Base-by-base conservation (phyloP, 139 green algal species). In the Zygnema cylindricum region DNA sequence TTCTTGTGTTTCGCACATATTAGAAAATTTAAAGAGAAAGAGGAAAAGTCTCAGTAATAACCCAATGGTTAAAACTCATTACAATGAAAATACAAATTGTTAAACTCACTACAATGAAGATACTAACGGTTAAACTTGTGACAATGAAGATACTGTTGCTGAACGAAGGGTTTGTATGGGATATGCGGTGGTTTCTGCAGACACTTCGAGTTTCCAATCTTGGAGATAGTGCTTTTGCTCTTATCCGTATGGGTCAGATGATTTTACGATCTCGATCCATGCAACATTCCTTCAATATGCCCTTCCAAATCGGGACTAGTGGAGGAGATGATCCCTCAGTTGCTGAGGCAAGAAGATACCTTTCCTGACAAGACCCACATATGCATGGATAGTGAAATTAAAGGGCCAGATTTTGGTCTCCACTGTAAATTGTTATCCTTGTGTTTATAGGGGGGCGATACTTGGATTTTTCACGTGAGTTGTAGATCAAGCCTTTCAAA, bases 251-350 rank as follows among this genome's bases (percentile, higher is more conserved):
- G 3, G 94, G 94, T 2, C 55, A 91, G 57, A 55, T 94, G 55
- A 69, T 95, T 22, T 90, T 93, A 43, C 91, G 94, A 79, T 96
- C 93, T 1, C 95, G 95, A 0, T 92, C 95, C 76, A 97, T 99
- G 95, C 96, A 99, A 94, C 97, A 99, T 92, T 92, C 93, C 69
- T 99, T 99, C 94, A 99, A 99, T 94, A 98, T 98, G 82, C 97
- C 97, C 23, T 99, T 94, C 94, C 93, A 95, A 76, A 91, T 91
- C n/a, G 86, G 86, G 3, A 42, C 33, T 43, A 89, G 81, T 35
- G 39, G 35, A 1, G 86, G 79, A 30, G 86, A 91, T 84, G 86
- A 89, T 35, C 86, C 86, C 1, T 40, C 33, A 42, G 85, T 32
- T 0, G 71, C 86, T 32, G 41, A 90, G 86, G 86, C 87, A 90